phyloP scores from a whole-genome alignment of 345 rosid species.

The Triadica sebifera region DNA sequence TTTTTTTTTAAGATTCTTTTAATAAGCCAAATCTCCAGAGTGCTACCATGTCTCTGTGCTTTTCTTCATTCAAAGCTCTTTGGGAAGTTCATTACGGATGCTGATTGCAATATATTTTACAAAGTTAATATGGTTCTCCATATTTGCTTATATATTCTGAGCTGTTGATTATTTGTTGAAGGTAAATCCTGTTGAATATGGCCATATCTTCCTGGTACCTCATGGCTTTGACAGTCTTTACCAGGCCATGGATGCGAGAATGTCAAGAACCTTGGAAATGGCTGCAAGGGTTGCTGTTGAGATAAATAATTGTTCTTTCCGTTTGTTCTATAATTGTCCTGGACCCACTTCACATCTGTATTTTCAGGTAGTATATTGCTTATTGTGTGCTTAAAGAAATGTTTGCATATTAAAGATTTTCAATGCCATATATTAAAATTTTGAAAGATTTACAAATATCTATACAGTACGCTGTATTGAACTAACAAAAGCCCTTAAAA shows the following conservation, averaged over 20 bases:
- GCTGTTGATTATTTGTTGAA: conserved; percentile 17
- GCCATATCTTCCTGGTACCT: conserved; percentile 39
- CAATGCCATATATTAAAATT: background rate
- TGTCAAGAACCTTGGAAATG: conserved; percentile 26
- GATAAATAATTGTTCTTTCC: conserved; percentile 28
- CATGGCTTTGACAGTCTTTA: conserved; percentile 19
- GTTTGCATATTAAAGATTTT: background rate
- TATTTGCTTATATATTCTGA: conserved; percentile 13
- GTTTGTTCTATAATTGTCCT: conserved; percentile 30
- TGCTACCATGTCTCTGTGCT: conserved; percentile 8
- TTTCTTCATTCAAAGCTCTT: background rate
- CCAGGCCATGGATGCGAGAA: conserved; percentile 24
- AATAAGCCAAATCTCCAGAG: background rate
- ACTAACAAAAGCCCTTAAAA: background rate
- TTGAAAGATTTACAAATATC: background rate
- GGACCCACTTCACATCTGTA: conserved; percentile 13
- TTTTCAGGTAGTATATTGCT: conserved; percentile 31
- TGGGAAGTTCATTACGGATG: background rate
- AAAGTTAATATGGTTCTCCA: background rate
- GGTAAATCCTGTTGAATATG: conserved; percentile 38
- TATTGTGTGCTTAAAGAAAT: background rate
- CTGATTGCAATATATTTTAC: background rate
- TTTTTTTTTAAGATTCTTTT: background rate
- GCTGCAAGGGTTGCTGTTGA: conserved; percentile 32
- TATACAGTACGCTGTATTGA: background rate